These are phyloP conservation scores for Petunia axillaris DNA, from an alignment of 257 asterid genomes.

Conservation along the genomic window DNA sequence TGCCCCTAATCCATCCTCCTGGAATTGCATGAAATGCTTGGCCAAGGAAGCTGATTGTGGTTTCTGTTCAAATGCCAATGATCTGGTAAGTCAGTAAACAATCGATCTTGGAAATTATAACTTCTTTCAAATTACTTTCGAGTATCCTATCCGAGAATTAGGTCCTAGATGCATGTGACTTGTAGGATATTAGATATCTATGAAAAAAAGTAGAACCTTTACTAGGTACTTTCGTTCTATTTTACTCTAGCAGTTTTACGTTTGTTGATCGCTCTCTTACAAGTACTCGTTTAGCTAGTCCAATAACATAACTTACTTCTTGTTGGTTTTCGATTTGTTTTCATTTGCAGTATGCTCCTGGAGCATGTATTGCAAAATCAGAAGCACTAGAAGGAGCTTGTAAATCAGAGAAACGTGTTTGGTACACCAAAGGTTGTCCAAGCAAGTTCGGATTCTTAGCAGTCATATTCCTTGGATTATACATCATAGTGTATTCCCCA, in stretches of 20 bases:
- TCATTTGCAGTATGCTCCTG: conserved; percentile 22
- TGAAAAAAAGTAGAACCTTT: background rate
- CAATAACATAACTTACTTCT: background rate
- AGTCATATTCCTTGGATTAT: conserved; percentile 26
- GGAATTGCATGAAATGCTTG: conserved; percentile 33
- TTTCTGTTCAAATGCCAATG: conserved; percentile 25
- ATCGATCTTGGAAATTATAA: background rate
- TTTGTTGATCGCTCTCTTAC: background rate
- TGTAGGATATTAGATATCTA: background rate
- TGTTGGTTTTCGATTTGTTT: background rate
- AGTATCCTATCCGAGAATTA: background rate
- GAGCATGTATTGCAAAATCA: conserved; percentile 29
- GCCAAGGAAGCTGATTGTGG: conserved; percentile 27
- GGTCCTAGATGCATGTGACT: background rate
- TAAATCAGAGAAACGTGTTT: conserved; percentile 24
- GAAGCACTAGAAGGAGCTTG: conserved; percentile 21
- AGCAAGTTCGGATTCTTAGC: conserved; percentile 29
- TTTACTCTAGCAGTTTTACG: background rate
- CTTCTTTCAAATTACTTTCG: background rate
- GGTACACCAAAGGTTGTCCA: conserved; percentile 36
- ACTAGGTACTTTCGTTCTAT: background rate
- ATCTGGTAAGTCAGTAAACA: conserved; percentile 16
- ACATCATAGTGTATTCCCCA: conserved; percentile 33
- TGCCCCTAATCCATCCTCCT: conserved; percentile 26
- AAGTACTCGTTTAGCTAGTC: background rate